Base-by-base conservation (phyloP, 495 filamentous ascomycete genomes). In the Hyaloscypha finlandica region DNA sequence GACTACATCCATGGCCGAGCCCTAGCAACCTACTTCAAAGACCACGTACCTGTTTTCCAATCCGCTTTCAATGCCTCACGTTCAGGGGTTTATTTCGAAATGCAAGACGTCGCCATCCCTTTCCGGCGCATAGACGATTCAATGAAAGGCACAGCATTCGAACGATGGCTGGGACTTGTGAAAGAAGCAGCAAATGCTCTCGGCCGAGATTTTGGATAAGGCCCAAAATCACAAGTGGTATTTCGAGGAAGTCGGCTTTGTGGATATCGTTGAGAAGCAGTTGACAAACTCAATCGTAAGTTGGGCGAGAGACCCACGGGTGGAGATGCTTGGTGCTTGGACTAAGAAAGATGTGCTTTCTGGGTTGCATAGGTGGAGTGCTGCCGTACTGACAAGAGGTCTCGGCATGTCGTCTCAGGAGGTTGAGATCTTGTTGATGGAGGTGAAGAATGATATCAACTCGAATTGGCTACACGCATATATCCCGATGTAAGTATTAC, bases 221-320 rank as follows among this genome's bases (percentile, higher is more conserved):
- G 57, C 56, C 12, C 66, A 61, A 54, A 14, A 39, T 30, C 61
- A 67, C 35, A 54, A 52, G 8, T 35, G 29, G 4, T 53, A 54
- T 74, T 81, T 86, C 73, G 76, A 77, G 65, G 77, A 85, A 29
- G 77, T 83, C 0, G 86, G 88, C 2, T 91, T 89, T 68, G 77
- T 82, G 31, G 83, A 88, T 66, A 79, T 89, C n/a, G 69, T 83
- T n/a, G 78, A 85, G 67, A 71, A 74, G 33, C 35, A 79, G 8
- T 76, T 74, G 59, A 85, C 85, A 69, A 74, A 83, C 20, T 87
- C 88, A 4, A 65, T 70, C 42, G 77, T 76, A 16, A 66, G 82
- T 11, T 87, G 84, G 85, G 71, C 82, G 0, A 77, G 73, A 25
- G 80, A 84, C 31, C 67, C 63, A 32, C 71, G 77, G 16, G 63